Conservation (phyloP, 306 rosid species). For the Vigna trinervia region DNA sequence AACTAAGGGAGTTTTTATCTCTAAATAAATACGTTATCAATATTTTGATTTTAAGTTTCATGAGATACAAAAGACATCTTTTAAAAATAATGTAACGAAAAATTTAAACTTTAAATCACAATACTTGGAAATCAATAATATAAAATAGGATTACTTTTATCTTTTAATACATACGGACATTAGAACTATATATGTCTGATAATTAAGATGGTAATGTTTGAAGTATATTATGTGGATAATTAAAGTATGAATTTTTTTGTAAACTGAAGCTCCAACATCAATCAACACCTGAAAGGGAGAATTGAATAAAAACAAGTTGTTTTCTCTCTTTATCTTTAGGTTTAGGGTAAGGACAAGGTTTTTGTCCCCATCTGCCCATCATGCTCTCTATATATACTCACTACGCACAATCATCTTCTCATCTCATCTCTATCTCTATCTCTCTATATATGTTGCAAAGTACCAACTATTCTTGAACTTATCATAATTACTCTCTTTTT, state of each 20-base stretch:
- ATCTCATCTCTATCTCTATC: constrained; percentile 44
- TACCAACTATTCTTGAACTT: constrained; percentile 34
- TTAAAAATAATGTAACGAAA: no score
- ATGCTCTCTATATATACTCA: constrained; percentile 58
- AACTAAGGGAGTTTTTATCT: no score
- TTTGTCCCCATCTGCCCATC: constrained; percentile 57
- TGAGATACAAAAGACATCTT: no score
- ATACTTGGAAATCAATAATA: no score
- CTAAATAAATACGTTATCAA: no score
- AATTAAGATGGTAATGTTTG: no score
- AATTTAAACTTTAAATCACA: no score
- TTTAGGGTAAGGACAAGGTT: constrained; percentile 44
- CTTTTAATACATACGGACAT: neutral
- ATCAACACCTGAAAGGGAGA: constrained; percentile 34
- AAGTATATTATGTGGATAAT: no score
- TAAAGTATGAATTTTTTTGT: neutral
- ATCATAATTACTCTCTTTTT: neutral
- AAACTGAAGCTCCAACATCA: constrained; percentile 9
- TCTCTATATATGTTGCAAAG: neutral
- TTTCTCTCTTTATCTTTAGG: constrained; percentile 13
- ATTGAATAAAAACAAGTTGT: neutral
- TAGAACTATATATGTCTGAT: no score
- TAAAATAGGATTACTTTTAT: neutral
- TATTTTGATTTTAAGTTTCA: no score
- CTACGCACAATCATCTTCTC: constrained; percentile 50